Evolutionary conservation across 139 green algal genomes (phyloP), one percentile per base, ranked within the genome.

Genomic region (Astrephomene gubernaculifera): DNA sequence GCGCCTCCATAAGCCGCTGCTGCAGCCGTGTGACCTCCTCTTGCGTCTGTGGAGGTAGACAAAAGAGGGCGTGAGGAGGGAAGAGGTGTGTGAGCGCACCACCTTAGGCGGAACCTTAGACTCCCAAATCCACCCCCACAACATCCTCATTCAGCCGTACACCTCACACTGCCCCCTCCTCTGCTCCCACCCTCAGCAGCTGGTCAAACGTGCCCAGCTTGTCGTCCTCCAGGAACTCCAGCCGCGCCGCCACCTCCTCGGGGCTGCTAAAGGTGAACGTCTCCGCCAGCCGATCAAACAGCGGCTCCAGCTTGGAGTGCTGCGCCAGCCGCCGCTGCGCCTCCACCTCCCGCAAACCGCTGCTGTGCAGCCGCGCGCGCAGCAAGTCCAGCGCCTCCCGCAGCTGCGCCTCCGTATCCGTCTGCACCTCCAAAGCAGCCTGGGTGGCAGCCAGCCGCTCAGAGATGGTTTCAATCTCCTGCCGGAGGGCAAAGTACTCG

Each of bases 221-320:
- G 68, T 91, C 89, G 45, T 93, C 85, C 61, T 93, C 89, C 79
- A 93, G 80, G 39, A 90, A 87, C 79, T 93, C 89, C 73, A 91
- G 89, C 44, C 86, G 80, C 17, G 81, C 88, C 27, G 90, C 81
- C 79, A 92, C 89, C 52, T 90, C 82, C 82, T 90, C 82, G 4
- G 86, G 82, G 29, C n/a, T 87, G 45, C 81, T 86, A 80, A 92
- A 92, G 29, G 69, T 82, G 53, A 91, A 92, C 25, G 14, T 70
- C 65, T 92, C 89, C 22, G 70, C 89, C 68, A 92, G 80, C 17
- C 73, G 64, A 39, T 92, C 87, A 39, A 92, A 92, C 61, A 92
- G 35, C 41, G 89, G 89, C 79, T 91, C 87, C 35, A 92, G 83
- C 38, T 64, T 61, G 6, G 24, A 39, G 79, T 92, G 86, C 61